phyloP scores from a whole-genome alignment of 768 basidiomycete genomes.

The Boletus patriciae region DNA sequence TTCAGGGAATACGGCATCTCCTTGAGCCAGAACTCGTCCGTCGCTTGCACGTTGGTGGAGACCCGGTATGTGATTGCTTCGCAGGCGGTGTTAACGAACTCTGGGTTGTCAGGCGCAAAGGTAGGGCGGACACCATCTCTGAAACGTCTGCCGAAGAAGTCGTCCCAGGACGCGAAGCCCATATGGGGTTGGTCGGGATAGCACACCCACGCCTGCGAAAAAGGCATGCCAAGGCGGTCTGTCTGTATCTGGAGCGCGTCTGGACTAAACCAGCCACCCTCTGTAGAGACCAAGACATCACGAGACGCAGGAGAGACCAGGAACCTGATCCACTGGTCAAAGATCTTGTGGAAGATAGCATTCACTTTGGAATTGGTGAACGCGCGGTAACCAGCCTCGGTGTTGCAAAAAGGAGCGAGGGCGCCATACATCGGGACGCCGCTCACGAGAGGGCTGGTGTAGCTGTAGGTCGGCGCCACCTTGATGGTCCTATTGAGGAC shows the following conservation, averaged over 20 bases:
- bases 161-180: constrained; percentile 53
- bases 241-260: constrained; percentile 26
- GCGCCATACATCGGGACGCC: no score
- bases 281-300: constrained; percentile 38
- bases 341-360: constrained; percentile 44
- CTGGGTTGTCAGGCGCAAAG: constrained; percentile 21
- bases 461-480: constrained; percentile 16
- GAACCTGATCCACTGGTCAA: constrained; percentile 50
- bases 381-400: no score
- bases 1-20: constrained; percentile 58
- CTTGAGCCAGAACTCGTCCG: constrained; percentile 61
- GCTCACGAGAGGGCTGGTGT: neutral
- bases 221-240: constrained; percentile 25
- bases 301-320: constrained; percentile 45
- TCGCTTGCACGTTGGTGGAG: constrained; percentile 37
- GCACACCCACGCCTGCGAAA: constrained; percentile 43
- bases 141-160: constrained; percentile 54
- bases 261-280: constrained; percentile 50
- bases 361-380: no score
- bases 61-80: constrained; percentile 52
- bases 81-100: constrained; percentile 50
- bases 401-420: no score
- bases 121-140: constrained; percentile 43
- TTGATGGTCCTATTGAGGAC: constrained; percentile 17
- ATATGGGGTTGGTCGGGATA: constrained; percentile 39